Conservation (phyloP, 139 green algal genomes). For the Nannochloris sp. region DNA sequence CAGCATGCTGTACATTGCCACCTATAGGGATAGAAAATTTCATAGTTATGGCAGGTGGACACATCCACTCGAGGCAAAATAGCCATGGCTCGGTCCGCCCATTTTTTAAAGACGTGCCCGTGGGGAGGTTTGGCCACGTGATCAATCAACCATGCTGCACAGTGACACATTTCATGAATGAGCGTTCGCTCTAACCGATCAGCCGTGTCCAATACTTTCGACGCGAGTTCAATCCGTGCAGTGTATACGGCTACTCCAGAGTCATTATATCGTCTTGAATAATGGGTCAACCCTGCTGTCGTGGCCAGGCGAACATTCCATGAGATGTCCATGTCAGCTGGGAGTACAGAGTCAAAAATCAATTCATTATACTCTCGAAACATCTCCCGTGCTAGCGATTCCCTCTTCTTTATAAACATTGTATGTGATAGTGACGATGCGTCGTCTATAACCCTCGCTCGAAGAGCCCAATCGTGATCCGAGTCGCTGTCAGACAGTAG, state of each 20-base stretch:
- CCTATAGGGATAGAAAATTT: slow-evolving; percentile 25
- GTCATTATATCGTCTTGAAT: slow-evolving; percentile 5
- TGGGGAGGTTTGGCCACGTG: slow-evolving; percentile 49
- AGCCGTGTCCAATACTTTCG: slow-evolving; percentile 48
- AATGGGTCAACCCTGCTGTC: slow-evolving; percentile 52
- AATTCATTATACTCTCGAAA: slow-evolving; percentile 34
- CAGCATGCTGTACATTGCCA: slow-evolving; percentile 50
- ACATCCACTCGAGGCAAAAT: slow-evolving; percentile 34
- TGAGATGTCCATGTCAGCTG: slow-evolving; percentile 38
- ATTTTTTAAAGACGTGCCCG: slow-evolving; percentile 43
- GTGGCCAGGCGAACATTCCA: slow-evolving; percentile 47
- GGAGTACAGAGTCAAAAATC: slow-evolving; percentile 37
- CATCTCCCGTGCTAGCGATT: slow-evolving; percentile 19
- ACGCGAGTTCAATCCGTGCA: slow-evolving; percentile 41
- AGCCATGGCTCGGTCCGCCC: slow-evolving; percentile 26
- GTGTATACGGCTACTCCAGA: slow-evolving; percentile 9
- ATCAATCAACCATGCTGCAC: slow-evolving; percentile 48
- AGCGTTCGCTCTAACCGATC: slow-evolving; percentile 45
- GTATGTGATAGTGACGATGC: slow-evolving; percentile 1
- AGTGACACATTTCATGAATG: slow-evolving; percentile 60
- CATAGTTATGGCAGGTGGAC: slow-evolving; percentile 54
- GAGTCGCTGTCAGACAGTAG: not conserved
- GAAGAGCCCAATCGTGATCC: no score
- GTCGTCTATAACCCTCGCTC: not conserved
- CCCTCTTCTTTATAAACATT: slow-evolving; percentile 26